phyloP scores from a whole-genome alignment of 108 stramenopile species.

The Cyclotella choctawhatcheeana region DNA sequence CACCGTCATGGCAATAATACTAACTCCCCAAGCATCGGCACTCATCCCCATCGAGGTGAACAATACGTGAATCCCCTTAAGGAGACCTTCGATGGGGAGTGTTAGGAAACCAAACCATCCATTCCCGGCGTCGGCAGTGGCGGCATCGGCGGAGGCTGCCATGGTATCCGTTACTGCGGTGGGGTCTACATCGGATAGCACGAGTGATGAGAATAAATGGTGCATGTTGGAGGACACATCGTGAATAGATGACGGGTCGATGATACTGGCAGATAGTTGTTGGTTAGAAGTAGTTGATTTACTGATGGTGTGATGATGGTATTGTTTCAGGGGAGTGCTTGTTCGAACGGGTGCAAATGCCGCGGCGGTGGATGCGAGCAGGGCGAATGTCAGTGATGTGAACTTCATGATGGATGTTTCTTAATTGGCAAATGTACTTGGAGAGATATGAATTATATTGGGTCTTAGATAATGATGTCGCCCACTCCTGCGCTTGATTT shows the following conservation, averaged over 20 bases:
- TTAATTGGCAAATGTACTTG: not conserved
- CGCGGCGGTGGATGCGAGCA: conserved; percentile 32
- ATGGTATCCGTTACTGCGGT: conserved; percentile 32
- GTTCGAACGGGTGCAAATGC: conserved; percentile 60
- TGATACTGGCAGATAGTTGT: conserved; percentile 33
- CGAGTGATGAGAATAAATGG: conserved; percentile 61
- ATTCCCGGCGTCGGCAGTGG: conserved; percentile 57
- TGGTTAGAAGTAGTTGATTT: conserved; percentile 20
- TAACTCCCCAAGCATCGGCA: conserved; percentile 86
- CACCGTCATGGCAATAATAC: conserved; percentile 92
- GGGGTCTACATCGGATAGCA: conserved; percentile 57
- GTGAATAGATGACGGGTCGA: conserved; percentile 61
- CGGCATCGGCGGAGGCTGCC: conserved; percentile 42
- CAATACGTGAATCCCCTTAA: conserved; percentile 67
- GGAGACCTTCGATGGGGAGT: conserved; percentile 65
- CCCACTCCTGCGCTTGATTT: too few species aligned
- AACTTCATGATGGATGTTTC: conserved; percentile 27
- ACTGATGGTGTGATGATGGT: not conserved
- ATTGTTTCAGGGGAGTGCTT: not conserved
- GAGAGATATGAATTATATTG: not conserved
- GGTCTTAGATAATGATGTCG: too few species aligned
- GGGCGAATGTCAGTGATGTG: conserved; percentile 7
- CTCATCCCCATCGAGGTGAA: conserved; percentile 69
- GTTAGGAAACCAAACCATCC: conserved; percentile 93
- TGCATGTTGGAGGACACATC: conserved; percentile 62